Percentiles rank a stretch among this genome's conserved stretches.
phyloP scores from a whole-genome alignment of 225 moss, liverwort and hornwort species.

The Climacium dendroides region DNA sequence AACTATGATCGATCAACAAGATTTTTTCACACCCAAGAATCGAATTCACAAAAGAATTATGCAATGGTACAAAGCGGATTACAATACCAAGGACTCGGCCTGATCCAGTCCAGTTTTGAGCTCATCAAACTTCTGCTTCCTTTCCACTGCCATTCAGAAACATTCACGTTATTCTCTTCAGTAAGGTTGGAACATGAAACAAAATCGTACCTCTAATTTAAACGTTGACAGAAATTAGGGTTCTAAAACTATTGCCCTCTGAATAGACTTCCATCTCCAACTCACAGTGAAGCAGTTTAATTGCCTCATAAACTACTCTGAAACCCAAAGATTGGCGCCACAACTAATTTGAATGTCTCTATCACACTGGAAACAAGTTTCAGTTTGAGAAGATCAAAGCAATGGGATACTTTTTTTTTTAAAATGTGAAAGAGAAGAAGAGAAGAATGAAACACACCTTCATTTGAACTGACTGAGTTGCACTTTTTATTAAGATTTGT shows the following conservation, averaged over 20 bases:
- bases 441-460: background rate
- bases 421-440: background rate
- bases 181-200: background rate
- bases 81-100: slow-evolving; percentile 67
- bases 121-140: slow-evolving; percentile 76
- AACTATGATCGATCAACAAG: background rate
- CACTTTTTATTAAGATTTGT: slow-evolving; percentile 31
- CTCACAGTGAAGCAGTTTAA: background rate
- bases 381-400: background rate
- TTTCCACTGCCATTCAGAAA: slow-evolving; percentile 48
- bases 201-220: background rate
- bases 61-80: background rate
- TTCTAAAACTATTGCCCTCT: background rate
- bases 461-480: slow-evolving; percentile 9
- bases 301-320: background rate
- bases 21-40: background rate
- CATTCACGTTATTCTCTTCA: background rate
- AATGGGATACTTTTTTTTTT: background rate
- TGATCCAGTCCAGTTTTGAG: slow-evolving; percentile 79
- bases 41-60: background rate
- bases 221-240: background rate
- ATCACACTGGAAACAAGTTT: background rate
- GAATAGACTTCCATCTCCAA: background rate
- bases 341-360: background rate
- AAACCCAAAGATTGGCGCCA: background rate